Evolutionary conservation across 108 stramenopile genomes (phyloP), one percentile per base, ranked within the genome.

Genomic region (Seminavis robusta): DNA sequence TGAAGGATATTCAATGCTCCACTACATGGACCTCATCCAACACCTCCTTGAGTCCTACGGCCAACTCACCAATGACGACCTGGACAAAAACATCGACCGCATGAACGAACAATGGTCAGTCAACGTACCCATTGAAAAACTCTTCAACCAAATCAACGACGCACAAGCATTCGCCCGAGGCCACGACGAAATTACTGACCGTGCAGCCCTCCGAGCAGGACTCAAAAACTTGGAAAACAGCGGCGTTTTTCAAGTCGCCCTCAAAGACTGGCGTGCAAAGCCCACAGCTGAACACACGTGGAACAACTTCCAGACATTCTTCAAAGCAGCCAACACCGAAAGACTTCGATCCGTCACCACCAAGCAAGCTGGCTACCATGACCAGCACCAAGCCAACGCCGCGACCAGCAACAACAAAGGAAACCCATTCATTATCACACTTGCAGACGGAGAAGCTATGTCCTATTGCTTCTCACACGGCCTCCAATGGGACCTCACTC

Each of bases 341-440:
- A 44, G 58, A 16, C 28, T 47, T 9, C 6, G n/a, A 3, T 19
- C 19, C 15, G 17, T 47, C 45, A 56, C 40, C 10, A 59, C 45
- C 19, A 29, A 9, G 6, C 27, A 46, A 24, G 31, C 30, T 4
- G 58, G 58, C 4, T 59, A 24, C 31, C 46, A 33, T 47, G 23
- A 17, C 4, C 31, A 33, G 46, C 29, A 56, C 46, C 15, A 6
- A 6, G 30, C 13, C 29, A 44, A 13, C 46, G 16, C 16, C 17
- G 25, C 46, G 9, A 9, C 36, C 36, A n/a, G n/a, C n/a, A n/a
- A n/a, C 26, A 11, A 4, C 40, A 42, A 10, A 23, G 10, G n/a
- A n/a, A n/a, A n/a, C n/a, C n/a, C n/a, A n/a, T n/a, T n/a, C n/a
- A n/a, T n/a, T n/a, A n/a, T n/a, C 7, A 4, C 26, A 4, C 17